These are phyloP conservation scores for Westerdykella aurantiaca DNA, from an alignment of 2,329 filamentous ascomycete genomes.

Conservation along the genomic window DNA sequence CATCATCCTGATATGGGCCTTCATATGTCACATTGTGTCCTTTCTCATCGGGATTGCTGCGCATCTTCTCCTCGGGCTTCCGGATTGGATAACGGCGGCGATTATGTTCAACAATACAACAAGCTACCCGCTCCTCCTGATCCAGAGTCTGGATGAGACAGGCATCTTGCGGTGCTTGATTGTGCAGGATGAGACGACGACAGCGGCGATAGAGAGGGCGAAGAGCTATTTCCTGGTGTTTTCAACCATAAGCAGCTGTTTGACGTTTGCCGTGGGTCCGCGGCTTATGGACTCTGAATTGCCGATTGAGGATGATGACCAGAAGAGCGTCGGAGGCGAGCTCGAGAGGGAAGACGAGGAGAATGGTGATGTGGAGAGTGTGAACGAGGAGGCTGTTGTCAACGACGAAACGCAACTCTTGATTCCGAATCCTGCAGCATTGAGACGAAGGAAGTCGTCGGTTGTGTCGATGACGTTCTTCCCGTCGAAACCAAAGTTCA, in stretches of 20 bases:
- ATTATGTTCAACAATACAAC: conserved; percentile 55
- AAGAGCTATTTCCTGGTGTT: conserved; percentile 63
- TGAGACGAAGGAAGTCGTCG: conserved; percentile 11
- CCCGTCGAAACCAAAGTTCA: conserved; percentile 23
- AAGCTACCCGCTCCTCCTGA: conserved; percentile 46
- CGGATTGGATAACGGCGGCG: conserved; percentile 50
- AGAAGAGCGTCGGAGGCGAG: conserved; percentile 6
- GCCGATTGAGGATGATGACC: conserved; percentile 21
- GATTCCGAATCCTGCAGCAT: background rate
- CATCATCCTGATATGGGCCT: conserved; percentile 46
- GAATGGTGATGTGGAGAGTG: conserved; percentile 7
- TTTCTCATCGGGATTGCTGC: conserved; percentile 43
- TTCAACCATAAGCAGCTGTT: conserved; percentile 55
- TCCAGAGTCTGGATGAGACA: conserved; percentile 49
- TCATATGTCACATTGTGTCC: conserved; percentile 45
- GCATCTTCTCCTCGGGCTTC: conserved; percentile 43
- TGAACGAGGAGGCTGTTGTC: background rate
- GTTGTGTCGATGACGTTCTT: conserved; percentile 26
- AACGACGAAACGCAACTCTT: conserved; percentile 2
- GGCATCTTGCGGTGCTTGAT: conserved; percentile 50
- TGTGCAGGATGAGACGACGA: conserved; percentile 38
- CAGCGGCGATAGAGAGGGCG: conserved; percentile 50
- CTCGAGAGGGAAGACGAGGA: background rate
- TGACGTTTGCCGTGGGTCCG: conserved; percentile 60
- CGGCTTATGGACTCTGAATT: conserved; percentile 47